These are phyloP conservation scores for Populus euphratica DNA, from an alignment of 345 rosid species.

Conservation along the genomic window DNA sequence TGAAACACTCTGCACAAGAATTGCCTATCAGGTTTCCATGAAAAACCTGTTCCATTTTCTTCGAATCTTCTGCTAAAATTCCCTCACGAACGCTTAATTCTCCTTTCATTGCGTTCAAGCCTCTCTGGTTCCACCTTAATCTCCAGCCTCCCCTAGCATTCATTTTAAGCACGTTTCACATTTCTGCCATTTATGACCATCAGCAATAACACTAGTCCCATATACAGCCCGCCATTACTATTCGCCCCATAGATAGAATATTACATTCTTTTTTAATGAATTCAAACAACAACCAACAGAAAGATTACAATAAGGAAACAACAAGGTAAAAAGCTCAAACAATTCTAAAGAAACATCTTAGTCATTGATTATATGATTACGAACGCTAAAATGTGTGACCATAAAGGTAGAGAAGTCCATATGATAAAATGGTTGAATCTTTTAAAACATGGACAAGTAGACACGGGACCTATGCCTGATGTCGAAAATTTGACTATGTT, in stretches of 20 bases:
- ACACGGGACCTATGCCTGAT: not conserved
- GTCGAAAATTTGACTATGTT: not conserved
- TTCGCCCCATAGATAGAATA: not conserved
- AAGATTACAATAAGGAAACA: not conserved
- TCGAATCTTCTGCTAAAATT: not conserved
- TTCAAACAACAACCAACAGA: not conserved
- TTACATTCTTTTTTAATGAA: not conserved
- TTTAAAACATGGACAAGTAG: not conserved
- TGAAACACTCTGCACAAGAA: not conserved
- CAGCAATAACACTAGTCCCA: not conserved
- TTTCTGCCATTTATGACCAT: not conserved
- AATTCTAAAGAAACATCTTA: not conserved
- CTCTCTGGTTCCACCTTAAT: not conserved
- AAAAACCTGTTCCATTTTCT: not conserved
- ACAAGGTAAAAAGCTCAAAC: not conserved
- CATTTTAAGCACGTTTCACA: not conserved
- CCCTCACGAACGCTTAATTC: slow-evolving; percentile 5
- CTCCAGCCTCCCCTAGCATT: not conserved
- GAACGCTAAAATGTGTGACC: not conserved
- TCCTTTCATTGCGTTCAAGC: not conserved
- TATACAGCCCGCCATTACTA: not conserved
- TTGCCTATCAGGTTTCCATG: not conserved
- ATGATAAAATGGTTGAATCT: not conserved
- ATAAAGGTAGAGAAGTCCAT: not conserved
- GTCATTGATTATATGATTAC: not conserved